Evolutionary conservation across 306 rosid genomes (phyloP), one percentile per base, ranked within the genome.

Genomic region (Vachellia pachyceras): DNA sequence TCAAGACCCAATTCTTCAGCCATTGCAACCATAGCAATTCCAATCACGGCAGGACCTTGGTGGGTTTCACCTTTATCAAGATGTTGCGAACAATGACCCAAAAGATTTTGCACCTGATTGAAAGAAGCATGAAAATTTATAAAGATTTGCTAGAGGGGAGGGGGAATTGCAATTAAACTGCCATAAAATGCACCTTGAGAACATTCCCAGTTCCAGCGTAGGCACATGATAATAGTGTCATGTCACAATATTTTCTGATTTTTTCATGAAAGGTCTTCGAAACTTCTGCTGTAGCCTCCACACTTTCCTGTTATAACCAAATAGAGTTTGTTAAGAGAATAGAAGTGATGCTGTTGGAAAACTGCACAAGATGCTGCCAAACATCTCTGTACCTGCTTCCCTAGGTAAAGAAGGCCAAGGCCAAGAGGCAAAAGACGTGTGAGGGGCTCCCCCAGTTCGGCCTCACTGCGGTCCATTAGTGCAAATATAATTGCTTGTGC

Each of bases 171-270:
- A 73, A 60, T 55, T 66, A 14, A 65, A 40, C 44, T 22, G 35
- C 69, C 23, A 58, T 13, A 23, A 69, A 70, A 17, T 29, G 22
- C 78, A 87, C 98, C 98, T 96, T 92, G 47, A 94, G 93, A 75
- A 96, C 99, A 90, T 94, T 96, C 83, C 99, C 99, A 17, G 99
- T 96, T 88, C 99, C 99, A 10, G 99, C 98, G 82, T 94, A 96
- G 50, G 99, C 99, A 83, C 98, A 96, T 57, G 99, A 94, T 67
- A 96, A 92, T 52, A 94, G 84, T 54, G 97, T 92, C 99, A 96
- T 94, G 80, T 96, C 99, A 71, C 98, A 92, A 68, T 96, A 86
- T 89, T 92, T 93, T 65, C 97, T 89, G 73, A 96, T 94, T 84
- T 96, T 96, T 85, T 94, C 98, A 84, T 96, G 84, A 69, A 96